Percentiles rank a stretch among this genome's conserved stretches.
Evolutionary conservation across 495 filamentous ascomycete genomes (phyloP).

Genomic region (Glarea lozoyensis): DNA sequence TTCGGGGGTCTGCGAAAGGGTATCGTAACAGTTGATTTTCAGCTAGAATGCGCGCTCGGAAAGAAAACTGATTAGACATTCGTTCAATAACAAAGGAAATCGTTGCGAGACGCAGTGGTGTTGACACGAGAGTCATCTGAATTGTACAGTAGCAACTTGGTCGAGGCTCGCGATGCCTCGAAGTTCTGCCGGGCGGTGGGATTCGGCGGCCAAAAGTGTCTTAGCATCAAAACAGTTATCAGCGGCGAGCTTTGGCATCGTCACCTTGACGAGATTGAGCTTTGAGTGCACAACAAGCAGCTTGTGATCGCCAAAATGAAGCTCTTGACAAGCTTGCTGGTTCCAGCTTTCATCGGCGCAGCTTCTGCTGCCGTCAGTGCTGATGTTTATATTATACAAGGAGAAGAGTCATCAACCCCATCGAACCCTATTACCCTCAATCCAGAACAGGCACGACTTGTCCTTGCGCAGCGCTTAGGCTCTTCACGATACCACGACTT

Average conservation of each 20-base stretch:
- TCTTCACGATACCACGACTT: constrained; percentile 21
- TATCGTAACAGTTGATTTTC: no score
- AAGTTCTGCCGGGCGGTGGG: no score
- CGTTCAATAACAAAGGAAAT: no score
- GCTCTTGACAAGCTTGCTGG: constrained; percentile 25
- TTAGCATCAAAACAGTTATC: no score
- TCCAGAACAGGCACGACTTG: constrained; percentile 28
- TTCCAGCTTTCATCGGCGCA: constrained; percentile 27
- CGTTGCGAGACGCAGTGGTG: no score
- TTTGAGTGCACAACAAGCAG: constrained; percentile 6
- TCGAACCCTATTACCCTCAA: constrained; percentile 26
- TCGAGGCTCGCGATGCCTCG: no score
- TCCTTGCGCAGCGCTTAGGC: constrained; percentile 32
- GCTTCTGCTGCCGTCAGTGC: constrained; percentile 20
- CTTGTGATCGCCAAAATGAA: constrained; percentile 16
- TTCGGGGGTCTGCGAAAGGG: no score
- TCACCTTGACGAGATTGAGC: constrained; percentile 10
- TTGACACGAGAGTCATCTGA: no score
- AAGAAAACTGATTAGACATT: no score
- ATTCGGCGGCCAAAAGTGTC: no score
- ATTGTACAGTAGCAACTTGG: no score
- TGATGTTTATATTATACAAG: constrained; percentile 19
- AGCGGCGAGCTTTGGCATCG: constrained; percentile 8
- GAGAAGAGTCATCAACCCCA: constrained; percentile 10
- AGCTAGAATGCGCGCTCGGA: no score